Evolutionary conservation across 163 green algal genomes (phyloP).

Genomic region (Coccomyxa subellipsoidea): DNA sequence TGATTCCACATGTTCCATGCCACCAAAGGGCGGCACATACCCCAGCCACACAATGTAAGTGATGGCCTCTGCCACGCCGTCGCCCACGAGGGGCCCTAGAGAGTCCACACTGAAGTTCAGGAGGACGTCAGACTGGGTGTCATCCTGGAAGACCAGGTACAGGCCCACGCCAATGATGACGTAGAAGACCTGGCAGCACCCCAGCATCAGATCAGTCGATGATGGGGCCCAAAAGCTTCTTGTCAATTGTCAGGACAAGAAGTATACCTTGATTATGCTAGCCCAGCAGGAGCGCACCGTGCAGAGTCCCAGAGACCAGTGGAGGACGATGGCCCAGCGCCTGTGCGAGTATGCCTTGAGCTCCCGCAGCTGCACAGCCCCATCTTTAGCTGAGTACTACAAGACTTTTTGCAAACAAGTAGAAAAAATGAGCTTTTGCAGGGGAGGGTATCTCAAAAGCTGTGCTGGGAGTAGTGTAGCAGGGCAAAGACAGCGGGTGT

Average conservation of each 20-base stretch:
- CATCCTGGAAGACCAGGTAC: constrained; percentile 3
- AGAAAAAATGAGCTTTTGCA: too few species aligned
- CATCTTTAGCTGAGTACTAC: too few species aligned
- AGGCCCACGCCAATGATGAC: constrained; percentile 9
- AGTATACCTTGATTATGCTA: too few species aligned
- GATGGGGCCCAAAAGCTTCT: too few species aligned
- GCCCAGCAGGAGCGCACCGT: not conserved
- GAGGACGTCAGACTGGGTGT: constrained; percentile 10
- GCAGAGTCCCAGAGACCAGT: not conserved
- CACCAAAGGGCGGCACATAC: not conserved
- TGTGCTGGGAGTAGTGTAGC: too few species aligned
- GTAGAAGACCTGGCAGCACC: not conserved
- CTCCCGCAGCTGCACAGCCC: not conserved
- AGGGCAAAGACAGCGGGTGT: too few species aligned
- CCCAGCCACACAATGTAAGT: not conserved
- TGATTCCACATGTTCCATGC: too few species aligned
- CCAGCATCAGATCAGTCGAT: too few species aligned
- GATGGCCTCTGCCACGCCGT: not conserved
- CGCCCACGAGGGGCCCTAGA: constrained; percentile 1
- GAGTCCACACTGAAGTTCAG: not conserved
- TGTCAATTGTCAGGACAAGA: too few species aligned
- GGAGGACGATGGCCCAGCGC: not conserved
- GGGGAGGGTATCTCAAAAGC: too few species aligned
- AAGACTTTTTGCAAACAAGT: too few species aligned
- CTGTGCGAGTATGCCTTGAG: not conserved